These are phyloP conservation scores for Acanthamoeba polyphaga DNA, from an alignment of 208 protist genomes.

Conservation along the genomic window DNA sequence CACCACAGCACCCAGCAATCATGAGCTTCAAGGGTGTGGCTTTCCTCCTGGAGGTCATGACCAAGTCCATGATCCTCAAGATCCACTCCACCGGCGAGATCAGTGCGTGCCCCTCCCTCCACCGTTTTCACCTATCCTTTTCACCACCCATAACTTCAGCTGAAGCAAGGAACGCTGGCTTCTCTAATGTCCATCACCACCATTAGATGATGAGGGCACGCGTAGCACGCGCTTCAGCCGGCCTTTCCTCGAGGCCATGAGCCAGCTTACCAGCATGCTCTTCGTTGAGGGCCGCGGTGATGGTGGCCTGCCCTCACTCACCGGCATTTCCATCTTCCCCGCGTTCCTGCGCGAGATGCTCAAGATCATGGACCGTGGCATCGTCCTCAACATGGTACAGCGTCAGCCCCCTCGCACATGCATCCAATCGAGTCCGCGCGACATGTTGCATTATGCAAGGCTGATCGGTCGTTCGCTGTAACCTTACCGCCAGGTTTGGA, in stretches of 20 bases:
- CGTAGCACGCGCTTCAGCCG: conserved; percentile 1
- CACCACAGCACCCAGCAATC: neutral
- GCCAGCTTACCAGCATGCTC: neutral
- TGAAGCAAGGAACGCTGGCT: no score
- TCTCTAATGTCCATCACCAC: no score
- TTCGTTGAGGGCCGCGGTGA: neutral
- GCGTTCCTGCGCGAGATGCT: conserved; percentile 78
- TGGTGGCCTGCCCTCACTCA: neutral
- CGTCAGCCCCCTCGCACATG: no score
- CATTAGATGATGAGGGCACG: neutral
- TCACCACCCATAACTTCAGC: no score
- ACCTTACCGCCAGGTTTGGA: neutral
- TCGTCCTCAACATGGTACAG: conserved; percentile 72
- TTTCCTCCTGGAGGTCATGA: conserved; percentile 20
- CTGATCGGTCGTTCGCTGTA: neutral
- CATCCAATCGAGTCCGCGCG: neutral
- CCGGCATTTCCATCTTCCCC: conserved; percentile 38
- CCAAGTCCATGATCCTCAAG: conserved; percentile 50
- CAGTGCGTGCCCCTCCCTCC: neutral
- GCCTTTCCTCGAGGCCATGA: neutral
- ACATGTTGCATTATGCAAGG: neutral
- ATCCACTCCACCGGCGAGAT: conserved; percentile 22
- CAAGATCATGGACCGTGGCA: conserved; percentile 75
- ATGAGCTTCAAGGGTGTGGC: neutral
- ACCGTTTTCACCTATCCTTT: no score